Evolutionary conservation across 768 basidiomycete genomes (phyloP), one percentile per base, ranked within the genome.

Genomic region (Cystoderma amianthinum): DNA sequence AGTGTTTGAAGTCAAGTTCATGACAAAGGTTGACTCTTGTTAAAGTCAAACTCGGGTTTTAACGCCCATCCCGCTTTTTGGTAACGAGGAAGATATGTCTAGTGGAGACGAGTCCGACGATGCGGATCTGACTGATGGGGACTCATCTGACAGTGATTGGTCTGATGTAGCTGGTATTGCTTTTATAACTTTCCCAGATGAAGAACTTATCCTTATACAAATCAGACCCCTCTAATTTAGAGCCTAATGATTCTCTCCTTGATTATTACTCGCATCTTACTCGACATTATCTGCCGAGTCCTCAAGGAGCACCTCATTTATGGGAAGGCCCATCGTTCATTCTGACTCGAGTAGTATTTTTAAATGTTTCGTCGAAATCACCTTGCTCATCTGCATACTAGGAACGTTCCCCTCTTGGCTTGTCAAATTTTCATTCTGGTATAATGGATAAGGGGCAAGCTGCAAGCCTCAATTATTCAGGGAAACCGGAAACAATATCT

Each of bases 41-140:
- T 44, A 32, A 48, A 82, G 80, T 38, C 68, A 66, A 48, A 76
- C 74, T 5, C 78, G 82, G 17, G 67, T 75, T 9, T 56, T 60
- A 19, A 68, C 69, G 3, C 71, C 70, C 4, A 45, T 63, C 17
- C 45, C 61, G 35, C 61, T 63, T 9, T 46, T 55, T 15, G 22
- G 42, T 15, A 56, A 69, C 18, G 72, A 74, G 5, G 74, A 70
- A 15, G 69, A 65, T 40, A 68, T 80, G 51, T 77, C 75, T 6
- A 82, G 78, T 38, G 79, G 76, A 2, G 87, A 89, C 47, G 88
- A 91, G 58, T 90, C 88, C 2, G 89, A 90, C 48, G 64, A 85
- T 47, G 79, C 76, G 17, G 83, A 82, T 51, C 53, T 85, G 37
- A 83, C 78, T 2, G 82, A 82, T 36, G 63, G 58, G 28, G 62